Conservation (phyloP, 306 rosid genomes). For the Quercus variabilis region DNA sequence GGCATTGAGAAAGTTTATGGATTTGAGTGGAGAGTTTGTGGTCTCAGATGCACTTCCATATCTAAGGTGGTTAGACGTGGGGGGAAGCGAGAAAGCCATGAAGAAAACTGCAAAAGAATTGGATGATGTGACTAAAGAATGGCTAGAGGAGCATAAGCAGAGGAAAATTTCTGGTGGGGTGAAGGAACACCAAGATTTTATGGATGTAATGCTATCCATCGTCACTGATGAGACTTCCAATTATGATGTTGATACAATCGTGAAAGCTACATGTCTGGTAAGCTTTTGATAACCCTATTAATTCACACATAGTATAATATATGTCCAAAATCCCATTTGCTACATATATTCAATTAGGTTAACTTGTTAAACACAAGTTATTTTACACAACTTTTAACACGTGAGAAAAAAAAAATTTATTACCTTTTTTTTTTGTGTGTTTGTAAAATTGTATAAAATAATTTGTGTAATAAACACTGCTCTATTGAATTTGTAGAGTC, state of each 20-base stretch:
- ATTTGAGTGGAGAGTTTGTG: conserved; percentile 15
- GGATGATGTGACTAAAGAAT: conserved; percentile 20
- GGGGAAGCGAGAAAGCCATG: conserved; percentile 43
- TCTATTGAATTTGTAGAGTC: no score
- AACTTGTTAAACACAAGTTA: no score
- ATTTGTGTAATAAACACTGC: no score
- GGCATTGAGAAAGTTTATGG: conserved; percentile 25
- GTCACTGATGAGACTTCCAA: conserved; percentile 17
- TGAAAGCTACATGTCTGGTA: conserved; percentile 52
- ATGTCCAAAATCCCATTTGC: no score
- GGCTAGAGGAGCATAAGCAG: conserved; percentile 47
- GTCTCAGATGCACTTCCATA: conserved; percentile 39
- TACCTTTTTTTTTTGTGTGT: no score
- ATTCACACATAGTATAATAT: no score
- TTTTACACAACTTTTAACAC: no score
- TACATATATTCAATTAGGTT: no score
- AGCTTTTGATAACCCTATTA: neutral
- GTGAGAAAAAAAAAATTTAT: no score
- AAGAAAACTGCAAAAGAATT: conserved; percentile 24
- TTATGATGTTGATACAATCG: conserved; percentile 32
- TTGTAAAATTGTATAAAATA: no score
- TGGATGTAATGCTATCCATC: conserved; percentile 26
- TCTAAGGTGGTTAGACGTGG: conserved; percentile 44
- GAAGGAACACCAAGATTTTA: conserved; percentile 29
- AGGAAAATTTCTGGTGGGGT: neutral